Conservation (phyloP, 2,329 filamentous ascomycete species). For the Pezizomycotina sp. region DNA sequence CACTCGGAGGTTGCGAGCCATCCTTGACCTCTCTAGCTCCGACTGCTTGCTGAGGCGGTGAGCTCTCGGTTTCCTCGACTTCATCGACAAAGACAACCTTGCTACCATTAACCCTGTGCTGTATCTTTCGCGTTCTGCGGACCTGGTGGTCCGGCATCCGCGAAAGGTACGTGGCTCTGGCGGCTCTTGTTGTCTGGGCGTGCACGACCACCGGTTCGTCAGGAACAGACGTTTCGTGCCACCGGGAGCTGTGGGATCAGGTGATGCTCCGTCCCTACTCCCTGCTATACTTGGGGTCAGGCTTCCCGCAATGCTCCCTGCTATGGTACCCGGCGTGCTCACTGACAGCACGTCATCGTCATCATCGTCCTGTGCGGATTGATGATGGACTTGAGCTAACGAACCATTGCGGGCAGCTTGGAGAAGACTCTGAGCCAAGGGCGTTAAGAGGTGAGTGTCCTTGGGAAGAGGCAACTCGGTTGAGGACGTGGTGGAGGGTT, state of each 20-base stretch:
- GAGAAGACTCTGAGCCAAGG: slow-evolving; percentile 25
- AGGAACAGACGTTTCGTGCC: slow-evolving; percentile 21
- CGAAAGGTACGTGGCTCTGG: slow-evolving; percentile 23
- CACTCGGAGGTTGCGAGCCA: background rate
- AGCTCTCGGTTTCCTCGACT: slow-evolving; percentile 10
- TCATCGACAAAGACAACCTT: slow-evolving; percentile 20
- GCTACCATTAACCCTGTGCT: slow-evolving; percentile 18
- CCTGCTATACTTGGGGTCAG: background rate
- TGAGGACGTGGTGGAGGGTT: slow-evolving; percentile 21
- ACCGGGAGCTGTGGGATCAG: slow-evolving; percentile 7
- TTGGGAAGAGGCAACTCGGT: slow-evolving; percentile 25
- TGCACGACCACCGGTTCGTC: slow-evolving; percentile 24
- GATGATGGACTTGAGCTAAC: slow-evolving; percentile 3
- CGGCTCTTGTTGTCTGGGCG: slow-evolving; percentile 22
- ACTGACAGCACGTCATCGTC: background rate
- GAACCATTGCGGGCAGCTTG: slow-evolving; percentile 24
- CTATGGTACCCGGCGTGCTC: background rate
- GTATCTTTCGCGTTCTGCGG: slow-evolving; percentile 12
- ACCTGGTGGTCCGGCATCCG: slow-evolving; percentile 19
- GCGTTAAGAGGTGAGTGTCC: slow-evolving; percentile 25
- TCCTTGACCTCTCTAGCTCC: background rate
- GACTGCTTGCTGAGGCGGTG: too few species aligned
- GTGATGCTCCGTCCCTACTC: slow-evolving; percentile 17
- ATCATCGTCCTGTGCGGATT: background rate
- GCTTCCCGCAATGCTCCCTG: too few species aligned